These are phyloP conservation scores for Aurifilum marmelostoma DNA, from an alignment of 2,329 filamentous ascomycete species.

Conservation along the genomic window DNA sequence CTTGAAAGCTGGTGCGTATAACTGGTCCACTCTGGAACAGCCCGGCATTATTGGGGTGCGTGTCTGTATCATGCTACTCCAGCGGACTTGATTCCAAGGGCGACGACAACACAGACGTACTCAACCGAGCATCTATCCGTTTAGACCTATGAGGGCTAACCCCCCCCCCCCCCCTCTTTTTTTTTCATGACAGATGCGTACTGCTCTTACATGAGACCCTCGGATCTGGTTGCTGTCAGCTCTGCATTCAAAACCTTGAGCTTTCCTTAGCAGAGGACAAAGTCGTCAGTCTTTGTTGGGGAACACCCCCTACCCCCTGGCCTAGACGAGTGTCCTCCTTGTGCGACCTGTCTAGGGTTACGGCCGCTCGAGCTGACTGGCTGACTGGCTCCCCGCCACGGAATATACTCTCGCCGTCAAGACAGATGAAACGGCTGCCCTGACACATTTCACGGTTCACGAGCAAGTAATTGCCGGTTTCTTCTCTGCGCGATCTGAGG, in stretches of 20 bases:
- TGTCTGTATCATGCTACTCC: background rate
- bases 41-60: background rate
- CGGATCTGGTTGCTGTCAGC: background rate
- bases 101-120: background rate
- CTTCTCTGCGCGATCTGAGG: conserved; percentile 25
- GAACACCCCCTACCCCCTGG: conserved; percentile 2
- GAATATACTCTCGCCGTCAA: conserved; percentile 6
- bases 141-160: background rate
- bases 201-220: background rate
- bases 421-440: conserved; percentile 9
- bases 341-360: conserved; percentile 13
- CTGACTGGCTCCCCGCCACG: background rate
- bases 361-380: conserved; percentile 7
- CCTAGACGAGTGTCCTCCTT: background rate
- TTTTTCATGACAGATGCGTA: background rate
- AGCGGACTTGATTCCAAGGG: background rate
- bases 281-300: conserved; percentile 1
- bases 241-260: background rate
- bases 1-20: background rate
- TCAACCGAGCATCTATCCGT: background rate
- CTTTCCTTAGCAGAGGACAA: conserved; percentile 3
- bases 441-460: conserved; percentile 18
- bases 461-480: conserved; percentile 16
- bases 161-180: too few relatives aligned
- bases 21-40: background rate